Conservation (phyloP, 371 early-diverging fungal species). For the Nematocida sp. region DNA sequence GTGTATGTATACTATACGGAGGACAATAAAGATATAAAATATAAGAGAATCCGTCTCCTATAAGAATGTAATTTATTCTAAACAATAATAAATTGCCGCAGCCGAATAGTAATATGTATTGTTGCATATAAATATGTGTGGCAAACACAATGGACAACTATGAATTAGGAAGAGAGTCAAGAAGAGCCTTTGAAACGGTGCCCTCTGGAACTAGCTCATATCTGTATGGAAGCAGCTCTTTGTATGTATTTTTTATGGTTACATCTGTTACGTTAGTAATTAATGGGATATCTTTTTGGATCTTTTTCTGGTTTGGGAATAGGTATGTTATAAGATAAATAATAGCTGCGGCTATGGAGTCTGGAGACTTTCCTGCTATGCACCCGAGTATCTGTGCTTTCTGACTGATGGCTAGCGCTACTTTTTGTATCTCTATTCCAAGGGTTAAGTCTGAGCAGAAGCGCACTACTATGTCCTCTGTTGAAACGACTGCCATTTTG, state of each 20-base stretch:
- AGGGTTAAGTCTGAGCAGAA: constrained; percentile 68
- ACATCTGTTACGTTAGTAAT: constrained; percentile 68
- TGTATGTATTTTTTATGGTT: constrained; percentile 68
- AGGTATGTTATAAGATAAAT: constrained; percentile 67
- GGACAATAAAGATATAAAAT: no score
- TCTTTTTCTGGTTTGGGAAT: constrained; percentile 60
- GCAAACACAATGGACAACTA: no score
- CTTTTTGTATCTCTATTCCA: constrained; percentile 63
- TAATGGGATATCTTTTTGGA: constrained; percentile 65
- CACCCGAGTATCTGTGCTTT: constrained; percentile 60
- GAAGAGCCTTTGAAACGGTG: constrained; percentile 50
- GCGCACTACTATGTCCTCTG: constrained; percentile 69
- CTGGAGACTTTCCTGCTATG: constrained; percentile 67
- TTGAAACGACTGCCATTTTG: constrained; percentile 60
- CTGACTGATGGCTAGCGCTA: constrained; percentile 61
- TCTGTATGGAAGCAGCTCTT: constrained; percentile 65
- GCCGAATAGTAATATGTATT: no score
- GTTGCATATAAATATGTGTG: no score
- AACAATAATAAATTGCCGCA: no score
- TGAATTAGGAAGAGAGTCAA: constrained; percentile 61
- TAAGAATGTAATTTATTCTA: no score
- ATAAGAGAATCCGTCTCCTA: no score
- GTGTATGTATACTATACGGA: no score
- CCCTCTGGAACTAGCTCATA: constrained; percentile 64
- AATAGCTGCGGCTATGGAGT: constrained; percentile 68